Conservation (phyloP, 2,329 filamentous ascomycete genomes). For the Trichoderma sp. region DNA sequence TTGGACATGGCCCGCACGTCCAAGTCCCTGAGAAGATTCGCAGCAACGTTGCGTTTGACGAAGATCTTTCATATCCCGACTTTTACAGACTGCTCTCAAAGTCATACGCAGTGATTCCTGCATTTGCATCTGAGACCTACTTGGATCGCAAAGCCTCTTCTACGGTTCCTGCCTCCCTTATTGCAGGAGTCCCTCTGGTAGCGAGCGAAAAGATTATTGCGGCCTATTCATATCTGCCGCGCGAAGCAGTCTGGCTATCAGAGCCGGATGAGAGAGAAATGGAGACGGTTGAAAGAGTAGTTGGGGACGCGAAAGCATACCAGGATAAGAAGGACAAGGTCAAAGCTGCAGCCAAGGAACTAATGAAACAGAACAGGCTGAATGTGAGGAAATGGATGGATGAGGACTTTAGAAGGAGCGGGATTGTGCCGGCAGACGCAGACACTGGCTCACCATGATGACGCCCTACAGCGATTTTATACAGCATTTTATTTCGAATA, state of each 20-base stretch:
- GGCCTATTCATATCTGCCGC: constrained; percentile 13
- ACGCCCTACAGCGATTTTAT: background rate
- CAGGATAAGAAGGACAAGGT: constrained; percentile 5
- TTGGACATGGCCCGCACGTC: constrained; percentile 14
- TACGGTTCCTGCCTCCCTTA: constrained; percentile 17
- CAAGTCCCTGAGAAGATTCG: constrained; percentile 4
- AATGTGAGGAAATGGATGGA: constrained; percentile 21
- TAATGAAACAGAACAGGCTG: constrained; percentile 20
- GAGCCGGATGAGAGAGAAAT: constrained; percentile 11
- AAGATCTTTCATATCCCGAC: constrained; percentile 18
- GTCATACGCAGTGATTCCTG: constrained; percentile 20
- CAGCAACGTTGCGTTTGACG: constrained; percentile 15
- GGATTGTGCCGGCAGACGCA: constrained; percentile 7
- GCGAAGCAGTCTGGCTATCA: constrained; percentile 13
- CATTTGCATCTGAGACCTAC: constrained; percentile 21
- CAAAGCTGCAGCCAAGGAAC: background rate
- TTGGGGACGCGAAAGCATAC: constrained; percentile 1
- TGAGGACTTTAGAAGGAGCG: constrained; percentile 12
- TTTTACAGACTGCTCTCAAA: constrained; percentile 17
- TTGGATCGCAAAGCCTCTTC: constrained; percentile 19
- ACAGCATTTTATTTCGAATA: background rate
- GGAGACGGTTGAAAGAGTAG: constrained; percentile 13
- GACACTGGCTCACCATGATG: constrained; percentile 1
- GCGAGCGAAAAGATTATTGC: constrained; percentile 11
- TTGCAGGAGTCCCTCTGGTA: constrained; percentile 18